Evolutionary conservation across 345 rosid genomes (phyloP).

Genomic region (Corchorus capsularis): DNA sequence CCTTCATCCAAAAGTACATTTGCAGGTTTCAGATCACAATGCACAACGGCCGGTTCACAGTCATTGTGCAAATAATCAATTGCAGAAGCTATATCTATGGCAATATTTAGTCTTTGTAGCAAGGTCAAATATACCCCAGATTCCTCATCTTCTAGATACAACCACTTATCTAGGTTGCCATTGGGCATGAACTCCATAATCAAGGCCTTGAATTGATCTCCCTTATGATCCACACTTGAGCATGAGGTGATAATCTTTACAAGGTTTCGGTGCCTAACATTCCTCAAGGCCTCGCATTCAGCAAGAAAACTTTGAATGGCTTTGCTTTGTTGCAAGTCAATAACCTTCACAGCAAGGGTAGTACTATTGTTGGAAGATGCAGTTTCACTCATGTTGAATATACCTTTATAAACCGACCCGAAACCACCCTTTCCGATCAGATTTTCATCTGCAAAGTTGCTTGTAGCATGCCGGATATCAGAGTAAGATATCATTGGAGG

Average conservation of each 20-base stretch:
- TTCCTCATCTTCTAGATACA: constrained; percentile 26
- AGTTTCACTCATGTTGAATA: background rate
- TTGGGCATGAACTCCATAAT: constrained; percentile 49
- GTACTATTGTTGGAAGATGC: background rate
- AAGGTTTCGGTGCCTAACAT: constrained; percentile 50
- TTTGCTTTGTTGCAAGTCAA: constrained; percentile 40
- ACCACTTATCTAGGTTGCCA: constrained; percentile 50
- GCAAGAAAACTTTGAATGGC: constrained; percentile 48
- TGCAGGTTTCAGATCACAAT: constrained; percentile 37
- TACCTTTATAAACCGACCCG: constrained; percentile 36
- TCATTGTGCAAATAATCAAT: constrained; percentile 12
- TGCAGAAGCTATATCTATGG: constrained; percentile 22
- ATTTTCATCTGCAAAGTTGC: constrained; percentile 30
- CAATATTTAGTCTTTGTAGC: constrained; percentile 6
- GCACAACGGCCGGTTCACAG: constrained; percentile 9
- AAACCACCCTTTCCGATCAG: constrained; percentile 32
- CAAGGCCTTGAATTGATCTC: constrained; percentile 57
- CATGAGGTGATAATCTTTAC: constrained; percentile 52
- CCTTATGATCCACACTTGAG: constrained; percentile 45
- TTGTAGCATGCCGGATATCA: constrained; percentile 28
- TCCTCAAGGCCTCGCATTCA: constrained; percentile 47
- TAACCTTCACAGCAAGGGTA: constrained; percentile 39
- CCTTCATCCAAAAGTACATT: constrained; percentile 32
- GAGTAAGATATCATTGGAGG: constrained; percentile 12
- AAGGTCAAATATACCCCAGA: constrained; percentile 13